Evolutionary conservation across 208 protist genomes (phyloP), one percentile per base, ranked within the genome.

Genomic region (Acanthamoeba healyi): DNA sequence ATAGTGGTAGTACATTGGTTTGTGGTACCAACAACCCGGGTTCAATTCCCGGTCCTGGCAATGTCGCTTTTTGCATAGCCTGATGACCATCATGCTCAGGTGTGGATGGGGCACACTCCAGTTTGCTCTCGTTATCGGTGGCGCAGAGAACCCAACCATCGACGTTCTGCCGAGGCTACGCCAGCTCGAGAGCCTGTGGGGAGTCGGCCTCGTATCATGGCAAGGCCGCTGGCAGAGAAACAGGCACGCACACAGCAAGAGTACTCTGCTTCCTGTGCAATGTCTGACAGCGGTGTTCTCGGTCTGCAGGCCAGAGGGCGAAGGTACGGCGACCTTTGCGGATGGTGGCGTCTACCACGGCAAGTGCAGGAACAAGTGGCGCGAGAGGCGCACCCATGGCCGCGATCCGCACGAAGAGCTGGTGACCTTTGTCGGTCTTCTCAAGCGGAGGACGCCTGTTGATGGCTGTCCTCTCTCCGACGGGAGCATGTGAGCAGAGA

Each of bases 21-120:
- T 91, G 84, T 91, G 84, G 84, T 0, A 36, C 29, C 32, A 70
- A 38, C 19, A 70, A 91, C 84, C 84, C 84, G 84, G 84, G 84
- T 91, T 91, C 84, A 91, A 91, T 91, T 91, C 84, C 84, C 84
- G 84, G 84, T 38, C 84, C 61, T 72, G 84, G 84, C 84, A 91
- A 36, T 10, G 19, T 49, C 6, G 40, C 24, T 84, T 40, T 72
- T 91, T 91, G 17, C n/a, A n/a, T n/a, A n/a, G n/a, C n/a, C n/a
- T n/a, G n/a, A n/a, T 84, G 32, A 26, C 70, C 36, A 51, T 17
- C 12, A 19, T 7, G 17, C 32, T 1, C 74, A 84, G 74, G 26
- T 56, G 38, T 56, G 74, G 74, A 36, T 84, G 74, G 74, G 74
- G 74, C 36, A 82, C 38, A 6, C 61, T 70, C 6, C 14, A 36